These are phyloP conservation scores for Termitomyces bulborhizus DNA, from an alignment of 768 basidiomycete species.

Conservation along the genomic window DNA sequence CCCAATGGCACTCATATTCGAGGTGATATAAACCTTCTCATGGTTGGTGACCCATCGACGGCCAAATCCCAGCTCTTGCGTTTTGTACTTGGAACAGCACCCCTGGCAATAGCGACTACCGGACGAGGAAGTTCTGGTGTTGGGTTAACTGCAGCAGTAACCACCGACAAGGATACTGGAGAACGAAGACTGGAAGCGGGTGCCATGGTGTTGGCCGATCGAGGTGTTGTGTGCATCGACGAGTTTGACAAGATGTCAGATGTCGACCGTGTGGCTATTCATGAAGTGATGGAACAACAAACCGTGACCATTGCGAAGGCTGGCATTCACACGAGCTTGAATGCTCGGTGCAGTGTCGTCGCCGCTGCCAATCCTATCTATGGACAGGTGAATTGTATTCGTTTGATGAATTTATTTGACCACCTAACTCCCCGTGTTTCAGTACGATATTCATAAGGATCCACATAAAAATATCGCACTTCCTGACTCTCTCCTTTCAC, in stretches of 20 bases:
- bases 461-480: conserved; percentile 98
- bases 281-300: conserved; percentile 99
- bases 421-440: conserved; percentile 12
- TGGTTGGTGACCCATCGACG: conserved; percentile 99
- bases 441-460: conserved; percentile 99
- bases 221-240: conserved; percentile 98
- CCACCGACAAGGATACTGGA: conserved; percentile 96
- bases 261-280: conserved; percentile 96
- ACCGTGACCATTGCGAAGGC: conserved; percentile 99
- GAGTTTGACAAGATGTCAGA: conserved; percentile 99
- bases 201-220: conserved; percentile 98
- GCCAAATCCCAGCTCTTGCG: conserved; percentile 96
- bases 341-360: conserved; percentile 95
- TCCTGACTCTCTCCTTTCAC: conserved; percentile 94
- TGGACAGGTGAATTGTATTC: conserved; percentile 62
- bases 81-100: conserved; percentile 93
- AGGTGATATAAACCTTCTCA: conserved; percentile 98
- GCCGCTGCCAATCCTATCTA: conserved; percentile 99
- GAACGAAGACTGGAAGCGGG: conserved; percentile 96
- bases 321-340: conserved; percentile 96
- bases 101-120: conserved; percentile 96
- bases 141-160: conserved; percentile 97
- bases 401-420: background rate
- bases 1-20: conserved; percentile 97
- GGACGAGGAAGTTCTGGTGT: conserved; percentile 98